phyloP scores from a whole-genome alignment of 139 green algal genomes.

The Micractinium sp. region DNA sequence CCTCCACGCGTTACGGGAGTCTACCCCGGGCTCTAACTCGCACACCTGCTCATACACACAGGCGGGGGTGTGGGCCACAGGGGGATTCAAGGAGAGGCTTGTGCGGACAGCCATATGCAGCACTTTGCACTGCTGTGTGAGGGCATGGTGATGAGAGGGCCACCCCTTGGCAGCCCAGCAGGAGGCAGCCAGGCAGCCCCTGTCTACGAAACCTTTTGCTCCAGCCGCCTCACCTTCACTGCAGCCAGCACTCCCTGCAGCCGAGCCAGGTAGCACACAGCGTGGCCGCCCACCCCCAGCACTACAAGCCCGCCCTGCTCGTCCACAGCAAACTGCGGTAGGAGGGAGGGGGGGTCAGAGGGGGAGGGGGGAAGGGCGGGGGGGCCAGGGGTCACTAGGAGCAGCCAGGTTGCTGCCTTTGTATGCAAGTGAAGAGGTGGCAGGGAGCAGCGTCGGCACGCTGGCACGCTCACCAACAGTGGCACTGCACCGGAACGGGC shows the following conservation, averaged over 20 bases:
- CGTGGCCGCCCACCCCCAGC: background rate
- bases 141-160: too few species aligned
- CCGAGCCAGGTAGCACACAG: background rate
- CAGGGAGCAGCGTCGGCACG: too few species aligned
- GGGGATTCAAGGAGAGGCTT: background rate
- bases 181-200: too few species aligned
- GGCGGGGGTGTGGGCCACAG: too few species aligned
- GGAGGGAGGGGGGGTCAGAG: background rate
- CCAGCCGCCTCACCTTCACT: background rate
- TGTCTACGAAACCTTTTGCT: too few species aligned
- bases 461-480: too few species aligned
- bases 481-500: too few species aligned
- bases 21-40: background rate
- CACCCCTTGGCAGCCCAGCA: too few species aligned
- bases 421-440: too few species aligned
- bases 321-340: background rate
- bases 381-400: too few species aligned
- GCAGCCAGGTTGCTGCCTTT: too few species aligned
- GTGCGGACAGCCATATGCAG: background rate
- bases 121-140: background rate
- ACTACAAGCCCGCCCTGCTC: background rate
- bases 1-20: background rate
- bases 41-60: background rate
- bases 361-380: too few species aligned
- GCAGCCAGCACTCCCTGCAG: background rate